Conservation (phyloP, 257 asterid genomes). For the Catharanthus roseus region DNA sequence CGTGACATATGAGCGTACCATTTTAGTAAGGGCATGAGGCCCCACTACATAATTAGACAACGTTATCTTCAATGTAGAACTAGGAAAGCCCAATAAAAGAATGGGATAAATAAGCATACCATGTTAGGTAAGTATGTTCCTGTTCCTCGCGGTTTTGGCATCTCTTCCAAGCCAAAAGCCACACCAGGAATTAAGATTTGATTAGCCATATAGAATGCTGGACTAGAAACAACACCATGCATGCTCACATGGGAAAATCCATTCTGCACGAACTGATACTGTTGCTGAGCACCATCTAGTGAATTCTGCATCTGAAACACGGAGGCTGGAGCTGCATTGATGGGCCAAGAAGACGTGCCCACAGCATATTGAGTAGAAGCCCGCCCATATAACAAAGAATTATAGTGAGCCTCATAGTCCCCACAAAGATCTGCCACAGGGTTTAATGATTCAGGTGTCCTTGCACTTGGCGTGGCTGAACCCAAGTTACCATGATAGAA, state of each 20-base stretch:
- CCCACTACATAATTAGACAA: too few relatives aligned
- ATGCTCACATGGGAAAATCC: constrained; percentile 39
- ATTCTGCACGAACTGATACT: constrained; percentile 34
- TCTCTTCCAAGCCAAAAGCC: constrained; percentile 53
- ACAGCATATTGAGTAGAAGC: constrained; percentile 32
- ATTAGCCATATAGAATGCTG: constrained; percentile 27
- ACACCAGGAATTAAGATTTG: constrained; percentile 31
- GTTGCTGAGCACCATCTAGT: constrained; percentile 38
- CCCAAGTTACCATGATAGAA: constrained; percentile 15
- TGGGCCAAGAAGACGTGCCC: constrained; percentile 29
- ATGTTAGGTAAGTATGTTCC: constrained; percentile 71
- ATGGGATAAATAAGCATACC: constrained; percentile 36
- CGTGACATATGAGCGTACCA: too few relatives aligned
- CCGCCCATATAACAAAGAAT: constrained; percentile 41
- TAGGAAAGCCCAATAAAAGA: constrained; percentile 7
- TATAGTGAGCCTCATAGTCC: constrained; percentile 43
- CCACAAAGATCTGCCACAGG: constrained; percentile 56
- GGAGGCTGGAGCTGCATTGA: constrained; percentile 30
- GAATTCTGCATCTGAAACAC: constrained; percentile 22
- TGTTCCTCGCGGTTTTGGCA: constrained; percentile 71
- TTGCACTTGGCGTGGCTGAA: constrained; percentile 23
- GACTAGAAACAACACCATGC: constrained; percentile 33
- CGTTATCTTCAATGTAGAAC: constrained; percentile 7
- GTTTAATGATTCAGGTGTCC: constrained; percentile 24
- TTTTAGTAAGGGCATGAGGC: too few relatives aligned